Evolutionary conservation across 164 flowering plant species (phyloP), one percentile per base, ranked within the genome.

Genomic region (Buxus sempervirens): DNA sequence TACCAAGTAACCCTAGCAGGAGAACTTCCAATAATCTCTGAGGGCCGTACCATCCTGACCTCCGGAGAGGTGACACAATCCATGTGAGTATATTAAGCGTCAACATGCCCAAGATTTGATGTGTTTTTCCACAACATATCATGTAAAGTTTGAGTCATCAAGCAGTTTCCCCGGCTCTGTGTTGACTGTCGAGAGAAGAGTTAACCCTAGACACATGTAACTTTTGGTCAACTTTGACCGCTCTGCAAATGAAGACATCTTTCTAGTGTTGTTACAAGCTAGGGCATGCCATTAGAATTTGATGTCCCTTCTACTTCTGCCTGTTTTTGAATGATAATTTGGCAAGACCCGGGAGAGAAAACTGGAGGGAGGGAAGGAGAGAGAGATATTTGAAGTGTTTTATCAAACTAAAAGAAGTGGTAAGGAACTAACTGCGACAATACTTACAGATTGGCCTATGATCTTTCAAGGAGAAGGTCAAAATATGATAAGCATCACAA

Each of bases 41-140:
- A 69, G 42, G 53, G 32, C 66, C 56, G 27, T 62, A 68, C 54
- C 62, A 55, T 73, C 76, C 76, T 65, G 25, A 58, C 45, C 51
- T 53, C 58, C 62, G 55, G 73, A 64, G 56, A 71, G 59, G 69
- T 53, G 36, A 66, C 63, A 53, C 60, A 51, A 65, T 55, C 51
- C 58, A 70, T 68, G 62, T 66, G 66, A 70, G 60, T 63, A 70
- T 54, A 41, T 36, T 27, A 56, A 58, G 16, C 45, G 59, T 51
- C 42, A 58, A 63, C 70, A 59, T 54, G 62, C 73, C 41, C 63
- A 51, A 70, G 65, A n/a, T 60, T 48, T 55, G 23, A 71, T 57
- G 45, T 41, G 55, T 20, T 56, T 28, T 77, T 69, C 53, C 53
- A 36, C 20, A 63, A 65, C 68, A 68, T 68, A 23, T 13, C 58